Evolutionary conservation across 2,329 filamentous ascomycete species (phyloP).

Genomic region (Beauveria caledonica): DNA sequence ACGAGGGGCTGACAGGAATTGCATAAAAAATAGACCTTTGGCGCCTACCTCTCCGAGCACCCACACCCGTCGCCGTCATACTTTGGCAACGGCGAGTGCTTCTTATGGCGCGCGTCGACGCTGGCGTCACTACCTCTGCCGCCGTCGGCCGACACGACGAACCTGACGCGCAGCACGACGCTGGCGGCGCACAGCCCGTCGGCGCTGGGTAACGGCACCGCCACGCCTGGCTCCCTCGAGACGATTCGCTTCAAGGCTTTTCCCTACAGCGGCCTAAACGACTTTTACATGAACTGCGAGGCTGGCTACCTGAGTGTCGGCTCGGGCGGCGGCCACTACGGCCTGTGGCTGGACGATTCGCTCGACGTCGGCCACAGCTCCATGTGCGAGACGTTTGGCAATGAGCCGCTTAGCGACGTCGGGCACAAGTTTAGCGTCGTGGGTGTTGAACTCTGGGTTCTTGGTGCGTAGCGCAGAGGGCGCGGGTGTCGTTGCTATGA

Average conservation of each 20-base stretch:
- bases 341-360: constrained; percentile 83
- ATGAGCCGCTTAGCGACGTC: constrained; percentile 87
- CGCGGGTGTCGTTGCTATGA: background rate
- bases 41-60: constrained; percentile 86
- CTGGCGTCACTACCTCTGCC: constrained; percentile 45
- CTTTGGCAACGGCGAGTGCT: constrained; percentile 95
- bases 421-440: constrained; percentile 86
- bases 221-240: constrained; percentile 35
- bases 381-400: constrained; percentile 84
- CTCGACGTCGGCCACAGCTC: constrained; percentile 79
- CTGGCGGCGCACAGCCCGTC: constrained; percentile 19
- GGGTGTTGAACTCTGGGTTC: constrained; percentile 88
- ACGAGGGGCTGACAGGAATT: background rate
- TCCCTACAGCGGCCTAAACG: constrained; percentile 90
- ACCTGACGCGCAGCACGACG: constrained; percentile 35
- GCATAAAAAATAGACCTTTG: constrained; percentile 55
- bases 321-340: constrained; percentile 82
- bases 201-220: constrained; percentile 16
- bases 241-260: constrained; percentile 94
- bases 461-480: constrained; percentile 45
- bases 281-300: constrained; percentile 95
- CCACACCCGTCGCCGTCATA: constrained; percentile 77
- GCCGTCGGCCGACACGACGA: constrained; percentile 42
- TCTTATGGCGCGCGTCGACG: constrained; percentile 54
- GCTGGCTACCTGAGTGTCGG: constrained; percentile 76